A percentile compares a stretch with the other conserved stretches of the same genome.
These are phyloP conservation scores for Graphiopsis chlorocephala DNA, from an alignment of 2,329 filamentous ascomycete species.

Conservation along the genomic window DNA sequence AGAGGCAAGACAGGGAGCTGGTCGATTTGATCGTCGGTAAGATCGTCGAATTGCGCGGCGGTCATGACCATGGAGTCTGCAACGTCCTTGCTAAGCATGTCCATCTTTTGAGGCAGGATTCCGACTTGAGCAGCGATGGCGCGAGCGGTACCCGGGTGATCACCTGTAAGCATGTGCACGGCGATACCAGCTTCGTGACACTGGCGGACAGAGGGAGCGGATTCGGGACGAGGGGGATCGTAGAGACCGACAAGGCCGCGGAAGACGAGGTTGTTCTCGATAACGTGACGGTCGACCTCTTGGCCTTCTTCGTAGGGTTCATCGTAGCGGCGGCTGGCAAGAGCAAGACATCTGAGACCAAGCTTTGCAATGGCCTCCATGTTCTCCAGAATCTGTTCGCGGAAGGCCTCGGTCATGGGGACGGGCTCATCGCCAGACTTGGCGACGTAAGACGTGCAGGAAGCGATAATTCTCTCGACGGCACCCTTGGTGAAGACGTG, in stretches of 20 bases:
- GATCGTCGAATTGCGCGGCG: conserved; percentile 58
- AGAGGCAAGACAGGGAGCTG: conserved; percentile 70
- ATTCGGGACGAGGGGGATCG: conserved; percentile 80
- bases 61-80: conserved; percentile 70
- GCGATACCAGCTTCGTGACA: conserved; percentile 72
- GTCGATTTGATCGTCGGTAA: conserved; percentile 73
- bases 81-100: conserved; percentile 59
- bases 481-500: conserved; percentile 64
- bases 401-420: conserved; percentile 55
- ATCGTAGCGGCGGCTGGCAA: conserved; percentile 53
- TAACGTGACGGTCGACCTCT: conserved; percentile 53
- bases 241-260: conserved; percentile 83
- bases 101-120: conserved; percentile 62
- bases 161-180: conserved; percentile 82
- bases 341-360: conserved; percentile 65
- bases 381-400: conserved; percentile 59
- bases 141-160: conserved; percentile 73
- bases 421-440: conserved; percentile 33
- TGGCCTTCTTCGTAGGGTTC: conserved; percentile 45
- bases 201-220: conserved; percentile 66
- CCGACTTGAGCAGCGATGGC: conserved; percentile 77
- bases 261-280: conserved; percentile 69
- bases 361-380: conserved; percentile 67
- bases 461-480: conserved; percentile 65
- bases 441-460: conserved; percentile 51